Percentiles rank a stretch among this genome's conserved stretches.
Conservation (phyloP, 1,284 basidiomycete species). For the Marasmius fiardii region DNA sequence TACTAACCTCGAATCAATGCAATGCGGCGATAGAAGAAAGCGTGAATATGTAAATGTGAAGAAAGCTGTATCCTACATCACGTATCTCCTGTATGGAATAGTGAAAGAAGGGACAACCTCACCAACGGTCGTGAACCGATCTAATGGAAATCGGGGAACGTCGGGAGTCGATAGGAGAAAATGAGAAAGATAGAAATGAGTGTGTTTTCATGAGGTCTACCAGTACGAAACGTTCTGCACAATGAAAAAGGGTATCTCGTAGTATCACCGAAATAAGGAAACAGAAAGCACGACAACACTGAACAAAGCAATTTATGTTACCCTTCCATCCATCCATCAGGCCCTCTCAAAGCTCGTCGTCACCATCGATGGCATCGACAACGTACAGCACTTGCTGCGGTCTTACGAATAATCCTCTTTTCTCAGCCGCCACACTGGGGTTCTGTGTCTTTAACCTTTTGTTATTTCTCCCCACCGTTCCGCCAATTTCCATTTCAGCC, state of each 20-base stretch:
- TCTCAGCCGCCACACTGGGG: slow-evolving; percentile 38
- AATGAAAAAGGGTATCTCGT: neutral
- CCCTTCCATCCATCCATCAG: neutral
- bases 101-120: no score
- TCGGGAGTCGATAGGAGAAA: neutral
- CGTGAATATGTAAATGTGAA: neutral
- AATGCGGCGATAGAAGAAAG: neutral
- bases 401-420: slow-evolving; percentile 72
- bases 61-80: neutral
- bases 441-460: slow-evolving; percentile 19
- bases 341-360: slow-evolving; percentile 30
- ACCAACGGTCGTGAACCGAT: no score
- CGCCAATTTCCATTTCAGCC: slow-evolving; percentile 37
- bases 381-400: slow-evolving; percentile 82
- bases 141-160: neutral
- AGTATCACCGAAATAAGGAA: neutral
- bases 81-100: neutral
- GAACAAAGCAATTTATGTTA: neutral
- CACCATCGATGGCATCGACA: slow-evolving; percentile 58
- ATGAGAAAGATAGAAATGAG: neutral
- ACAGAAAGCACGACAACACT: neutral
- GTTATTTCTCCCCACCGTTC: slow-evolving; percentile 34
- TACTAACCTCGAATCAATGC: neutral
- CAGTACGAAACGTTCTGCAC: neutral
- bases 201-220: neutral